Percentiles rank a stretch among this genome's conserved stretches.
phyloP scores from a whole-genome alignment of 768 basidiomycete genomes.

The Trametopsis cervina region DNA sequence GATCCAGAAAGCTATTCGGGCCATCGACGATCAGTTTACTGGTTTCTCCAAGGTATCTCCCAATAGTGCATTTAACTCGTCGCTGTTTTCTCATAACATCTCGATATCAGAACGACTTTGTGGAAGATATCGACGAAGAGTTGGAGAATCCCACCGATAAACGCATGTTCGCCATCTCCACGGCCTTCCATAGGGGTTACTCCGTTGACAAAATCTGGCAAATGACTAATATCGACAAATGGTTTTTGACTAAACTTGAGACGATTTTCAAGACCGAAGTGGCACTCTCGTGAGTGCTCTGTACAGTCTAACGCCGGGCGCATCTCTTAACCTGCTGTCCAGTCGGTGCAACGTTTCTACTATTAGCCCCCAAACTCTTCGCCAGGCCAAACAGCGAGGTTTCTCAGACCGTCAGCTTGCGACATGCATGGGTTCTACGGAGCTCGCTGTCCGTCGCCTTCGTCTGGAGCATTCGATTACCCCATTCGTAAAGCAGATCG shows the following conservation, averaged over 20 bases:
- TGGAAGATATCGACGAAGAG: constrained; percentile 90
- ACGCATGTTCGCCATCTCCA: constrained; percentile 93
- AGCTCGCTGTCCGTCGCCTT: constrained; percentile 85
- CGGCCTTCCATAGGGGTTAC: constrained; percentile 89
- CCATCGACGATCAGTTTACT: constrained; percentile 91
- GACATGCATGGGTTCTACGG: constrained; percentile 76
- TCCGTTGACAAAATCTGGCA: constrained; percentile 95
- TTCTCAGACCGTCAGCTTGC: constrained; percentile 95
- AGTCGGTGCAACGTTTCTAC: constrained; percentile 62
- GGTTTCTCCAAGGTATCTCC: constrained; percentile 78
- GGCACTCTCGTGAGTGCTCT: constrained; percentile 53
- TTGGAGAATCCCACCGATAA: constrained; percentile 93
- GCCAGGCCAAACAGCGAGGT: constrained; percentile 87
- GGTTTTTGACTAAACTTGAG: constrained; percentile 90
- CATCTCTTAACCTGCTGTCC: constrained; percentile 9
- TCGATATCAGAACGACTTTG: constrained; percentile 70
- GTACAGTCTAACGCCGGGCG: background rate
- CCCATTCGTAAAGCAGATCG: constrained; percentile 97
- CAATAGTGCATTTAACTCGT: background rate
- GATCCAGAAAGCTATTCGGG: constrained; percentile 94
- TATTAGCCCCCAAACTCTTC: constrained; percentile 55
- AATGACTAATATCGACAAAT: constrained; percentile 97
- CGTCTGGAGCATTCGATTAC: constrained; percentile 78
- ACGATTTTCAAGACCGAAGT: constrained; percentile 81
- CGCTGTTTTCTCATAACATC: constrained; percentile 1